Percentiles rank a stretch among this genome's conserved stretches.
These are phyloP conservation scores for Blastobotrys chiropterorum DNA, from an alignment of 805 yeast species.

Conservation along the genomic window DNA sequence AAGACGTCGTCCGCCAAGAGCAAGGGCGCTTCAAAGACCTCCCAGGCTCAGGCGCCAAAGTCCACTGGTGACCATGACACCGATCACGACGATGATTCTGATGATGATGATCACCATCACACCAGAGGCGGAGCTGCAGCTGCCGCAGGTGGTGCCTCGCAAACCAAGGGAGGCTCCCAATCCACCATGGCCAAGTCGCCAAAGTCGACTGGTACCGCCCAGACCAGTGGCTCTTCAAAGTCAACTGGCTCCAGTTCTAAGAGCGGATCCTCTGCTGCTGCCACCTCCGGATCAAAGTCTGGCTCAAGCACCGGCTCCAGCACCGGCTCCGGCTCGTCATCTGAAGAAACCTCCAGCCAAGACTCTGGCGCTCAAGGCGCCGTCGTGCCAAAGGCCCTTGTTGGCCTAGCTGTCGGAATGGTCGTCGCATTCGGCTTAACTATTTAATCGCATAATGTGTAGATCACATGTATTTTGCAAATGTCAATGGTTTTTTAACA, in stretches of 20 bases:
- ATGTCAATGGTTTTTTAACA: too few species aligned
- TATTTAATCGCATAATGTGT: too few species aligned
- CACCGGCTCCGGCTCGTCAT: too few species aligned
- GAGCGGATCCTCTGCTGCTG: not conserved
- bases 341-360: too few species aligned
- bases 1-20: too few species aligned
- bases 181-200: not conserved
- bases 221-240: not conserved
- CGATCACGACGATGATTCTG: not conserved
- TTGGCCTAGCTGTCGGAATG: not conserved
- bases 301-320: too few species aligned
- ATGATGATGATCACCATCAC: not conserved
- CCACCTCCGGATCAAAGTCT: not conserved
- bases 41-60: not conserved
- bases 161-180: not conserved
- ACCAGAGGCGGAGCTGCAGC: too few species aligned
- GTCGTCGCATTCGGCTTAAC: not conserved
- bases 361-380: not conserved
- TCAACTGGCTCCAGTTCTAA: not conserved
- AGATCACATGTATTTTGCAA: too few species aligned
- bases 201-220: not conserved
- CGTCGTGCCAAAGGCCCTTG: not conserved
- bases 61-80: not conserved
- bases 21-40: not conserved
- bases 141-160: not conserved